Percentiles rank a stretch among this genome's conserved stretches.
These are phyloP conservation scores for Macaranga tanarius DNA, from an alignment of 441 rosid species.

Conservation along the genomic window DNA sequence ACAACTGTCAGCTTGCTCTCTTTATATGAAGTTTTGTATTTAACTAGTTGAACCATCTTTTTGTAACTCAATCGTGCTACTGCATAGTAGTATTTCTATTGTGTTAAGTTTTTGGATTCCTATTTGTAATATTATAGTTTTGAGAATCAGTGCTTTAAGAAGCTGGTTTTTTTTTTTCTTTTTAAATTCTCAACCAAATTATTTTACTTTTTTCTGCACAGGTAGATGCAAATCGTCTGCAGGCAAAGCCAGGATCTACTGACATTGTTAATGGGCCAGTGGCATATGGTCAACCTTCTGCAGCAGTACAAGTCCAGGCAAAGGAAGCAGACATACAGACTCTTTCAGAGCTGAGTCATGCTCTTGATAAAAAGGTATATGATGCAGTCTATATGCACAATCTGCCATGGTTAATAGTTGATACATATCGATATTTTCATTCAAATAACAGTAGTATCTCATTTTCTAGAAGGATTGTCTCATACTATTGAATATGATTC, in stretches of 20 bases:
- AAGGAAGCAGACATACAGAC: slow-evolving; percentile 65
- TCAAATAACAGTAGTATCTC: background rate
- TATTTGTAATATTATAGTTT: background rate
- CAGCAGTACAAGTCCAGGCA: slow-evolving; percentile 40
- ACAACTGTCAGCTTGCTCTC: background rate
- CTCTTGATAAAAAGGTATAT: slow-evolving; percentile 63
- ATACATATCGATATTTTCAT: background rate
- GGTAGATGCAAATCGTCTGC: slow-evolving; percentile 43
- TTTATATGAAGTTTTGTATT: background rate
- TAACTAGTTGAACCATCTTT: background rate
- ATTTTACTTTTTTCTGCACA: slow-evolving; percentile 22
- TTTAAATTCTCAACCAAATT: slow-evolving; percentile 10
- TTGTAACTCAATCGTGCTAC: background rate
- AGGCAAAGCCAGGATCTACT: slow-evolving; percentile 39
- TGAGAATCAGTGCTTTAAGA: background rate
- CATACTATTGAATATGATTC: background rate
- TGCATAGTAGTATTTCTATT: background rate
- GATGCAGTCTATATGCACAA: background rate
- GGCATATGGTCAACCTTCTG: slow-evolving; percentile 42
- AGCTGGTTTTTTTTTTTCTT: background rate
- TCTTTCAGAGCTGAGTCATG: slow-evolving; percentile 46
- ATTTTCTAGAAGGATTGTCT: background rate
- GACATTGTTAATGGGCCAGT: slow-evolving; percentile 39
- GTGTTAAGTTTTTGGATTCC: background rate
- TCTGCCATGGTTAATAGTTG: background rate